Conservation (phyloP, 2,329 filamentous ascomycete genomes). For the Aureobasidium sp. region DNA sequence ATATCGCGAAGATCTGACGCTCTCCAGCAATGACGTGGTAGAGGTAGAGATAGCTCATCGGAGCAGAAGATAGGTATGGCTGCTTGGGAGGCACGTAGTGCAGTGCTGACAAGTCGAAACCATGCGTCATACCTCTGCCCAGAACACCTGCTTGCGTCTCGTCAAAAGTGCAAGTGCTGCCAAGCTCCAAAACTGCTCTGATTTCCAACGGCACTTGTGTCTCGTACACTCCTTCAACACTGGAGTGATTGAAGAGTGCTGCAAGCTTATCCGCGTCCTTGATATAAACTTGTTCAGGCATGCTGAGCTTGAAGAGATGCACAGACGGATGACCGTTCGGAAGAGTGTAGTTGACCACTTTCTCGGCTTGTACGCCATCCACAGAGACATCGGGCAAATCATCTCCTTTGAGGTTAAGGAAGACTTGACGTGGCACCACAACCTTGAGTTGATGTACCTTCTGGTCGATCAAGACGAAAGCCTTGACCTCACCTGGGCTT, state of each 20-base stretch:
- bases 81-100: slow-evolving; percentile 59
- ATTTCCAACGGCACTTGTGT: slow-evolving; percentile 82
- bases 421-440: slow-evolving; percentile 81
- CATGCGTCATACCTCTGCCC: slow-evolving; percentile 85
- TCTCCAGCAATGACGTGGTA: slow-evolving; percentile 91
- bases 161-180: slow-evolving; percentile 89
- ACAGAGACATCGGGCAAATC: slow-evolving; percentile 86
- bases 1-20: slow-evolving; percentile 85
- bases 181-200: slow-evolving; percentile 79
- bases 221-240: slow-evolving; percentile 96
- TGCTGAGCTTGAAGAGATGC: slow-evolving; percentile 88
- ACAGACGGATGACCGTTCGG: slow-evolving; percentile 92
- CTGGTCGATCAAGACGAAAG: slow-evolving; percentile 86
- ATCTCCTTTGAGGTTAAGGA: slow-evolving; percentile 81
- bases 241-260: slow-evolving; percentile 79
- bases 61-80: slow-evolving; percentile 68
- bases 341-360: slow-evolving; percentile 84
- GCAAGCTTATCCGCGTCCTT: slow-evolving; percentile 77
- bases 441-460: slow-evolving; percentile 86
- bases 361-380: slow-evolving; percentile 78
- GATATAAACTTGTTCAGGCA: slow-evolving; percentile 82
- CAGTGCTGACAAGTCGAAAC: slow-evolving; percentile 78
- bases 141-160: slow-evolving; percentile 83
- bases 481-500: slow-evolving; percentile 75
- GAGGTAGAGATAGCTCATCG: slow-evolving; percentile 79